These are phyloP conservation scores for Cyanodermella asteris DNA, from an alignment of 2,329 filamentous ascomycete genomes.

Conservation along the genomic window DNA sequence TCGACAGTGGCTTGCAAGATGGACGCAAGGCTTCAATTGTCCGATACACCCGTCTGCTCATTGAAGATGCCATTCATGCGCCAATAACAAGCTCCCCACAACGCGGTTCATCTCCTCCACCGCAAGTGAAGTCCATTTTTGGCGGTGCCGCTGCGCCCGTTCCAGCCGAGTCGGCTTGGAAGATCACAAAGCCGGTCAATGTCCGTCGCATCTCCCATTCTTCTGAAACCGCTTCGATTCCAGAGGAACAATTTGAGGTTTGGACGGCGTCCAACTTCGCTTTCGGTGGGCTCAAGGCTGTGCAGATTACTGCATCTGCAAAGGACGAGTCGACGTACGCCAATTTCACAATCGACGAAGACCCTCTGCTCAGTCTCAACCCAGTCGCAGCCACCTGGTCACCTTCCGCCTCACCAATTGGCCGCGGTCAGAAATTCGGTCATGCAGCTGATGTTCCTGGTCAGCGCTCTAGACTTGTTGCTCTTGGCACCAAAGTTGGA, in stretches of 20 bases:
- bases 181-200: no score
- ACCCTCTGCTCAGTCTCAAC: conserved; percentile 44
- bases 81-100: conserved; percentile 6
- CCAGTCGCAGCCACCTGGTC: conserved; percentile 31
- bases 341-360: conserved; percentile 50
- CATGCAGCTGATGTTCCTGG: conserved; percentile 50
- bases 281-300: conserved; percentile 35
- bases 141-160: conserved; percentile 15
- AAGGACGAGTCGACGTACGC: conserved; percentile 58
- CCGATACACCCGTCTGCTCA: conserved; percentile 34
- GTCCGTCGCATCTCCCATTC: no score
- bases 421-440: conserved; percentile 20
- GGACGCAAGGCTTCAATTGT: conserved; percentile 29
- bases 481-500: conserved; percentile 59
- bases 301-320: conserved; percentile 46
- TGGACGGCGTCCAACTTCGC: conserved; percentile 43
- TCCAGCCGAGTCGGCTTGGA: no score
- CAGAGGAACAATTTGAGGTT: conserved; percentile 23
- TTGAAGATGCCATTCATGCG: conserved; percentile 10
- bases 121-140: conserved; percentile 25
- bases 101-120: conserved; percentile 3
- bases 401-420: conserved; percentile 30
- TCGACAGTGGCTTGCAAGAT: conserved; percentile 49
- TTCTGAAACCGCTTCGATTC: neutral
- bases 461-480: conserved; percentile 59